These are phyloP conservation scores for Prunus padus DNA, from an alignment of 306 rosid species.

Conservation along the genomic window DNA sequence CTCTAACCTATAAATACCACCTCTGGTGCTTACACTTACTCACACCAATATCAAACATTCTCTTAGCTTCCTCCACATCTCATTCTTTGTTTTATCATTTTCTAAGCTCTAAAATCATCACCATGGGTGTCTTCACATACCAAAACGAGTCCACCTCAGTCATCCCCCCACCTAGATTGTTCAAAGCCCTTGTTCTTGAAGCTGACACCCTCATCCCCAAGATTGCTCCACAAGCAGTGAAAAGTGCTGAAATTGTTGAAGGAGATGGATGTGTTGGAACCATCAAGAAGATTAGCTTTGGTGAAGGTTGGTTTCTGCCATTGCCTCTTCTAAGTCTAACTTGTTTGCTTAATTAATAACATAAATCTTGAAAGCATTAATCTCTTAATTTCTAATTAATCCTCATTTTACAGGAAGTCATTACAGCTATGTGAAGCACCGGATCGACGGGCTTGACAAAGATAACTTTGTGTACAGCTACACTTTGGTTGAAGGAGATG, in stretches of 20 bases:
- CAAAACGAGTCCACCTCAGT: constrained; percentile 27
- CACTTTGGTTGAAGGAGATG: too few species aligned
- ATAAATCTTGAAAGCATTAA: too few species aligned
- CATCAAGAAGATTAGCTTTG: constrained; percentile 32
- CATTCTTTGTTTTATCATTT: not conserved
- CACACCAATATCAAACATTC: not conserved
- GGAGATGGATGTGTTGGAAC: constrained; percentile 57
- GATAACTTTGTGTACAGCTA: too few species aligned
- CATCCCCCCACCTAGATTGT: constrained; percentile 38
- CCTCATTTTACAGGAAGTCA: not conserved
- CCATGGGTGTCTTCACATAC: constrained; percentile 7
- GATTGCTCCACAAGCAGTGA: constrained; percentile 17
- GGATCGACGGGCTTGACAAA: constrained; percentile 14
- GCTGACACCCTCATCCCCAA: constrained; percentile 44
- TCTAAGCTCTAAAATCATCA: not conserved
- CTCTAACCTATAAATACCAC: not conserved
- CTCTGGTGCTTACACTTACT: not conserved
- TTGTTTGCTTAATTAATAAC: too few species aligned
- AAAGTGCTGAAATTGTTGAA: constrained; percentile 28
- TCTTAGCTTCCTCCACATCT: not conserved
- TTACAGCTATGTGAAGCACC: constrained; percentile 21
- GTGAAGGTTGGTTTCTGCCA: constrained; percentile 14
- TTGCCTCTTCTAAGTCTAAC: not conserved
- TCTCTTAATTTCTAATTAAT: too few species aligned
- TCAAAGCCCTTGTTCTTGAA: constrained; percentile 41